Evolutionary conservation across 305 asterid species (phyloP).

Genomic region (Fraxinus dipetala): DNA sequence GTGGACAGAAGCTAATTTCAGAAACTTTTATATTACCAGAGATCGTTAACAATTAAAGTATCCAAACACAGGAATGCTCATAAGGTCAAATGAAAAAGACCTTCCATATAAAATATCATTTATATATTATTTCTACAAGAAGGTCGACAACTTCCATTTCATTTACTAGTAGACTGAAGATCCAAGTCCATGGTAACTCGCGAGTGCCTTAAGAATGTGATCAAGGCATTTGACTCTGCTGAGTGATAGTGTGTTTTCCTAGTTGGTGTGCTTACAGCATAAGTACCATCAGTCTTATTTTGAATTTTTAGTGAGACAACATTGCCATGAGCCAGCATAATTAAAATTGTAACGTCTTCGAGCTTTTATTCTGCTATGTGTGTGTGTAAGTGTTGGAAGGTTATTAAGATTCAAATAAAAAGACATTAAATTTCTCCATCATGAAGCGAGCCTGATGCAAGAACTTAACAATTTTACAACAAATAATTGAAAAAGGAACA

Average conservation of each 20-base stretch:
- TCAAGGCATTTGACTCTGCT: background rate
- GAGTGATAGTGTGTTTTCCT: background rate
- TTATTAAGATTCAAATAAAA: background rate
- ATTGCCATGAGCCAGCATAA: background rate
- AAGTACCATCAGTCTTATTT: background rate
- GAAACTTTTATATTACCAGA: background rate
- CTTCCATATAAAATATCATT: background rate
- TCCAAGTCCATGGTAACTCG: background rate
- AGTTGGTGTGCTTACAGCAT: background rate
- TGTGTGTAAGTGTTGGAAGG: background rate
- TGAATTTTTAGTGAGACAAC: background rate
- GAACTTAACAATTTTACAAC: background rate
- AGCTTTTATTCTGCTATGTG: background rate
- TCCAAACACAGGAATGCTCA: background rate
- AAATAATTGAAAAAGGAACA: background rate
- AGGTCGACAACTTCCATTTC: background rate
- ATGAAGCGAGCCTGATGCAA: background rate
- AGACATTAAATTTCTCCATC: background rate
- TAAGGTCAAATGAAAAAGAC: background rate
- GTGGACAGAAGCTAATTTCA: background rate
- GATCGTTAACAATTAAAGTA: background rate
- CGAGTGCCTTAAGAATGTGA: background rate
- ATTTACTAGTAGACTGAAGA: background rate
- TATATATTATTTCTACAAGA: background rate
- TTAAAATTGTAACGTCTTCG: background rate